Evolutionary conservation across 2,329 filamentous ascomycete species (phyloP), one percentile per base, ranked within the genome.

Genomic region (Phoma herbarum): DNA sequence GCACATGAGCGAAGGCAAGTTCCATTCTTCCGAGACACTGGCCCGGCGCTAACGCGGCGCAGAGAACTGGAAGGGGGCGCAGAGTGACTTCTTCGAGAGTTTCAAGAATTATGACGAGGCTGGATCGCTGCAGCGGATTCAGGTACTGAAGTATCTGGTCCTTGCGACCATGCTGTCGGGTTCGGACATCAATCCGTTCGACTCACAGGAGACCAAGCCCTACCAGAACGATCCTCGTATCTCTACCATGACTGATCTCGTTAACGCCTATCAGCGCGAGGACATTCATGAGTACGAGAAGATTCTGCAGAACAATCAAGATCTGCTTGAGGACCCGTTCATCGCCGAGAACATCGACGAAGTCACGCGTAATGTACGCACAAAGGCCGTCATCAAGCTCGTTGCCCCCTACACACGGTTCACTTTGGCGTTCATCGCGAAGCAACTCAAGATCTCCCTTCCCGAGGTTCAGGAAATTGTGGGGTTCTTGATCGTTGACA

Each of bases 291-390:
- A 86, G 66, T 99, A 99, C 78, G 92, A 97, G 78, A 88, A 86
- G 53, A 93, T 97, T 35, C 83, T 99, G 55, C 88, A 92, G 70
- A 88, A 88, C 72, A 96, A 97, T 80, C 89, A 89, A 71, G 95
- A 97, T 73, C 88, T 99, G 25, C 84, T 98, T 37, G 88, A 90
- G 12, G 95, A 99, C 76, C 89, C 91, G 0, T 99, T 98, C 80
- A 99, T 99, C 69, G 94, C 94, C 26, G 95, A 98, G 80, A 98
- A 99, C 75, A 99, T 99, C 68, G 95, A 98, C 77, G 95, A 99
- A 80, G 94, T 99, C 57, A 99, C 94, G 51, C 91, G 95, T 42
- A 97, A 95, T 78, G 97, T 99, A 90, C 91, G 95, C 53, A 98
- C 93, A 65, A 97, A 97, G 83, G 94, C 93, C 1, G 88, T 98